Evolutionary conservation across 306 rosid species (phyloP).

Genomic region (Notholithocarpus densiflorus): DNA sequence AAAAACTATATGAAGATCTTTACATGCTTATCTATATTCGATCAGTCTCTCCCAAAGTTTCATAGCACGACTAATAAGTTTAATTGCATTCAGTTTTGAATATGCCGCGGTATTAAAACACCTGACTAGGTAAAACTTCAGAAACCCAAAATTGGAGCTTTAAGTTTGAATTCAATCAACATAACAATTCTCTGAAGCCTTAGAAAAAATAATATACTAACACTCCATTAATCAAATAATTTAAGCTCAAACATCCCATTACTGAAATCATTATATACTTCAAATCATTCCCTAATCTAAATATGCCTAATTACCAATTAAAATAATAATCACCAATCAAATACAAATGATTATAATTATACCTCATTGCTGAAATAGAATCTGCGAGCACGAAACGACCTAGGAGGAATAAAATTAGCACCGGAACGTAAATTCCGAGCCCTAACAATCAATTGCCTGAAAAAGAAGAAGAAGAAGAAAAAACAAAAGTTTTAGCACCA

Average conservation of each 20-base stretch:
- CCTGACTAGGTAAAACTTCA: too few species aligned
- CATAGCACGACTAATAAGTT: too few species aligned
- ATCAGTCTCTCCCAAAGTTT: too few species aligned
- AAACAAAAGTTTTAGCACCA: background rate
- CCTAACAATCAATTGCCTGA: slow-evolving; percentile 83
- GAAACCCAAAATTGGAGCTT: background rate
- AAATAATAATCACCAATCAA: background rate
- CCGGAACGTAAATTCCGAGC: slow-evolving; percentile 89
- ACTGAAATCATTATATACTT: background rate
- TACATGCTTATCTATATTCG: too few species aligned
- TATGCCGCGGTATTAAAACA: too few species aligned
- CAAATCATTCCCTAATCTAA: background rate
- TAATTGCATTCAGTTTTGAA: too few species aligned
- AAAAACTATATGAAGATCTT: too few species aligned
- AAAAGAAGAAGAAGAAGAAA: slow-evolving; percentile 6
- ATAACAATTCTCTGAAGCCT: background rate
- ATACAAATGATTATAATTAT: background rate
- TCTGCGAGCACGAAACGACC: slow-evolving; percentile 84
- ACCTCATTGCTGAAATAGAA: slow-evolving; percentile 86
- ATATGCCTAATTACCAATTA: background rate
- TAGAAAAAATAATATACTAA: background rate
- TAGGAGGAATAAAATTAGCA: slow-evolving; percentile 83
- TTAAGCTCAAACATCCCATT: background rate
- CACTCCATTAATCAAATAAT: background rate
- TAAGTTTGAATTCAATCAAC: background rate